Evolutionary conservation across 805 yeast species (phyloP).

Genomic region (Pichia cabralensis): DNA sequence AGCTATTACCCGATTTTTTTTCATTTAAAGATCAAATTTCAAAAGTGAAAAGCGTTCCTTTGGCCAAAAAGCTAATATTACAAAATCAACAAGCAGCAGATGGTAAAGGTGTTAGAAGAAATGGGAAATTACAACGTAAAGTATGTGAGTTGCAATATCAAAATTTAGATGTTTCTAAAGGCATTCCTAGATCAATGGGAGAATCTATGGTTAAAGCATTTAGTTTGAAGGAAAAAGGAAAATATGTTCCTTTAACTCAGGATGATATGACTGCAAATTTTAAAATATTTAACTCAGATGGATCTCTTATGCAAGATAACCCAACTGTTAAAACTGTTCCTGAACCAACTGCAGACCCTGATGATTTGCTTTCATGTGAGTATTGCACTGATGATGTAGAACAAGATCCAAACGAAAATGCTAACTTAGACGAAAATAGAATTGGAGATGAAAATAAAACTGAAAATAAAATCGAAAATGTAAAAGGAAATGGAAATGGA

Average conservation of each 20-base stretch:
- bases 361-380: conserved; percentile 5
- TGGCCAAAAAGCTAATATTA: conserved; percentile 15
- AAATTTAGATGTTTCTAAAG: conserved; percentile 32
- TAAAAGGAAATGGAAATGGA: too few relatives aligned
- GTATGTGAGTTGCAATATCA: conserved; percentile 32
- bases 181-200: conserved; percentile 36
- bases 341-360: conserved; percentile 12
- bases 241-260: conserved; percentile 34
- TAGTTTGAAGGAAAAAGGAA: conserved; percentile 30
- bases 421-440: not conserved
- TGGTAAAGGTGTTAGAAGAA: not conserved
- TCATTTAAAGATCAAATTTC: conserved; percentile 35
- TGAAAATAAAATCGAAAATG: not conserved
- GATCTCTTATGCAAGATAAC: conserved; percentile 21
- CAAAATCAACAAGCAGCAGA: conserved; percentile 10
- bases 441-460: not conserved
- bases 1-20: conserved; percentile 34
- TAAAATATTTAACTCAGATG: conserved; percentile 35
- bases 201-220: conserved; percentile 5
- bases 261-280: conserved; percentile 32
- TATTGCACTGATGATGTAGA: not conserved
- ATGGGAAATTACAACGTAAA: conserved; percentile 6
- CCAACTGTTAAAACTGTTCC: conserved; percentile 20
- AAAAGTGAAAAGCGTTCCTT: conserved; percentile 21
- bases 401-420: not conserved